Evolutionary conservation across 2,329 filamentous ascomycete species (phyloP), one percentile per base, ranked within the genome.

Genomic region (Samsoniella hepiali): DNA sequence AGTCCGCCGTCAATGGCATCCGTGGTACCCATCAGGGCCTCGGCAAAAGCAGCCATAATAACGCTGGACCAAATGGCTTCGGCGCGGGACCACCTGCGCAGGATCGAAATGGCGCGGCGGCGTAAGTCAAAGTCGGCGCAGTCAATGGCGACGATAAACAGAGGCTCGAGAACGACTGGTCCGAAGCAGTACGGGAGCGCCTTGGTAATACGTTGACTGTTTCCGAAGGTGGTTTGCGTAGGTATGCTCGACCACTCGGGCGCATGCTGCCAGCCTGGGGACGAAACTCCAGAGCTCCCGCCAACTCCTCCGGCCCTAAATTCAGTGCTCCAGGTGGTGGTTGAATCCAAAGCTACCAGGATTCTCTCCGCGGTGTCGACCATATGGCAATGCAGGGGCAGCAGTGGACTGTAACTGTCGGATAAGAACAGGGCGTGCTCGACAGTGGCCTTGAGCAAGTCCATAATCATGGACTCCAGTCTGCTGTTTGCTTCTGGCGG

Each of bases 1-100:
- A 59, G 22, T 9, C 57, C 57, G 8, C 57, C 45, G 8, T 59
- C 57, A 13, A 59, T 22, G 2, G 57, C 45, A 10, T 42, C 45
- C 2, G 27, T 40, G 22, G 34, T 27, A 2, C 17, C 13, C 45
- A 50, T 40, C 5, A 59, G 44, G 1, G 32, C 45, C n/a, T 59
- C 57, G 13, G 57, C 32, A 59, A 59, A 59, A 11, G 45, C 57
- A 11, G 45, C 57, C 57, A 59, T 59, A 34, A 59, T 51, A 27
- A 59, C 57, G 45, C 57, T 59, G 3, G 57, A 59, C 57, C 57
- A 59, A 22, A 59, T 50, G 45, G n/a, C 57, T 29, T 60, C 58
- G 2, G 45, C 45, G 8, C 58, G 58, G 2, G 58, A 47, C 58
- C 58, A 51, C 27, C 45, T 42, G 13, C 44, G 44, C 27, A 59